phyloP scores from a whole-genome alignment of 257 asterid genomes.

The Anisodus tanguticus region DNA sequence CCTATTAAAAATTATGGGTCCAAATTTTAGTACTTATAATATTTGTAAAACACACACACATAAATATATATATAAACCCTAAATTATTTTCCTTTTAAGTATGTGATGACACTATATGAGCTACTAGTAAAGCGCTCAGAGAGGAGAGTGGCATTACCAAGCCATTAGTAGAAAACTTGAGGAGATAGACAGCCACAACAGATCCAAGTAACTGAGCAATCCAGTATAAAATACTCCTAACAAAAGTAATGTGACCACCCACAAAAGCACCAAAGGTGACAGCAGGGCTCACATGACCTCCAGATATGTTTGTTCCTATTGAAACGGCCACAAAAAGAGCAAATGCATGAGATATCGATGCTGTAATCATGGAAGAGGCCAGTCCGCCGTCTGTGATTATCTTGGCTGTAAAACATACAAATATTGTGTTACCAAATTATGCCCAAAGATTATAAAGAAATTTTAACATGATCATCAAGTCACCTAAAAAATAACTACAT shows the following conservation, averaged over 20 bases:
- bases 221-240: conserved; percentile 63
- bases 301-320: conserved; percentile 73
- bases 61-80: too few relatives aligned
- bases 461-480: neutral
- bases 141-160: conserved; percentile 38
- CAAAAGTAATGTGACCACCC: conserved; percentile 69
- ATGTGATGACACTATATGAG: too few relatives aligned
- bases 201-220: conserved; percentile 55
- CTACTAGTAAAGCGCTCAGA: neutral
- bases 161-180: conserved; percentile 72
- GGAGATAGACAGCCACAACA: conserved; percentile 58
- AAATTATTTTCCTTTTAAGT: too few relatives aligned
- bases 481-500: neutral
- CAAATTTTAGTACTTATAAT: too few relatives aligned
- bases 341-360: conserved; percentile 68
- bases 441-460: too few relatives aligned
- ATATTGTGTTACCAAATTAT: neutral
- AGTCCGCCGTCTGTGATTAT: conserved; percentile 51
- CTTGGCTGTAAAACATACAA: conserved; percentile 45
- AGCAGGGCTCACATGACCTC: conserved; percentile 57
- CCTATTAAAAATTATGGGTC: too few relatives aligned
- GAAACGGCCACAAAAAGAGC: conserved; percentile 75
- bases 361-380: conserved; percentile 53
- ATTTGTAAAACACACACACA: too few relatives aligned
- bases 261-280: conserved; percentile 60